Percentiles rank a stretch among this genome's conserved stretches.
Conservation (phyloP, 352 stramenopile genomes). For the Globisporangium middletonii region DNA sequence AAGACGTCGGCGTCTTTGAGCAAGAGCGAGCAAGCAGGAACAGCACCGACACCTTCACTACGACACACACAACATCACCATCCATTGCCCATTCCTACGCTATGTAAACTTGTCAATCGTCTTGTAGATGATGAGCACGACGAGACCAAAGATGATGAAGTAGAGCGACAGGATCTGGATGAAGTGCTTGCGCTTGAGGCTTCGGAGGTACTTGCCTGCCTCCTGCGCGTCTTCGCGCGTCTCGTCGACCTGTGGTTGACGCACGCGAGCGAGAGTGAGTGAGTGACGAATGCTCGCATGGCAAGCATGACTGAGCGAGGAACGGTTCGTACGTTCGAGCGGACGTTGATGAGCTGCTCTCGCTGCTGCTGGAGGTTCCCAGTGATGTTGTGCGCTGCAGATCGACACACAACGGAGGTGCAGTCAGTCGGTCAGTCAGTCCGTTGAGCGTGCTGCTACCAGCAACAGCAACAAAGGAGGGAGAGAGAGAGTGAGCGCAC, state of each 20-base stretch:
- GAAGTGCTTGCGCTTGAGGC: slow-evolving; percentile 77
- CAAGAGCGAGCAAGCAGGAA: too few species aligned
- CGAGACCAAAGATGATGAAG: slow-evolving; percentile 69
- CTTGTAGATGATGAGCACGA: slow-evolving; percentile 65
- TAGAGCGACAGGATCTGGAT: slow-evolving; percentile 75
- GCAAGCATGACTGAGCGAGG: neutral
- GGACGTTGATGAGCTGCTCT: slow-evolving; percentile 70
- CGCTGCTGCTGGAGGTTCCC: slow-evolving; percentile 57
- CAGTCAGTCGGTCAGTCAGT: too few species aligned
- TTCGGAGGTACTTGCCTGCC: slow-evolving; percentile 59
- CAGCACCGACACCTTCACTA: too few species aligned
- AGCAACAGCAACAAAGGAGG: neutral
- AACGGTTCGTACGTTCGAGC: slow-evolving; percentile 51
- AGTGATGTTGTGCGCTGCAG: slow-evolving; percentile 59
- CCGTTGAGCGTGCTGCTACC: too few species aligned
- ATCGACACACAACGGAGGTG: too few species aligned
- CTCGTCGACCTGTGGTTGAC: slow-evolving; percentile 38
- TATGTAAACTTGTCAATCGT: slow-evolving; percentile 61
- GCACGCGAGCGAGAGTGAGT: neutral
- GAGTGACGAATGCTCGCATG: neutral
- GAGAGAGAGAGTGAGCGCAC: slow-evolving; percentile 12
- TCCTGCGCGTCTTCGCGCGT: slow-evolving; percentile 70
- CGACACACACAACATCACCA: too few species aligned
- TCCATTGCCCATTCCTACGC: neutral
- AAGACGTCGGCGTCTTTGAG: too few species aligned